Conservation (phyloP, 495 filamentous ascomycete genomes). For the Copromyces sp. region DNA sequence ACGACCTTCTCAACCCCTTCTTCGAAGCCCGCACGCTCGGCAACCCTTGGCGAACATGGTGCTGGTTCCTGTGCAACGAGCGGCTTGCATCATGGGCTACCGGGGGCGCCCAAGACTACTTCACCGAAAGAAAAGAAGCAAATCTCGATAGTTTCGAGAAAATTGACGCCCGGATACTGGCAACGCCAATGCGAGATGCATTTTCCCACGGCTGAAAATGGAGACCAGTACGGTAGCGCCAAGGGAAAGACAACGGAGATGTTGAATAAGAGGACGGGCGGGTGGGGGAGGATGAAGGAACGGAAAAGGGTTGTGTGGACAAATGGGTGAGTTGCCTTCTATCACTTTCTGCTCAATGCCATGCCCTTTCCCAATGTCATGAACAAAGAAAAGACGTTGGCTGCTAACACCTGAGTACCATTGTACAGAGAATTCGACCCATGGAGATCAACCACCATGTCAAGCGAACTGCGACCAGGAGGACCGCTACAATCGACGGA, state of each 20-base stretch:
- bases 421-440: constrained; percentile 45
- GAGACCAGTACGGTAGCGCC: constrained; percentile 41
- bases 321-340: constrained; percentile 36
- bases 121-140: constrained; percentile 5
- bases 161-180: constrained; percentile 47
- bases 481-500: constrained; percentile 39
- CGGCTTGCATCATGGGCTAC: constrained; percentile 30
- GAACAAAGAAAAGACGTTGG: not conserved
- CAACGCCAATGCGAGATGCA: constrained; percentile 49
- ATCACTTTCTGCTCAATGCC: not conserved
- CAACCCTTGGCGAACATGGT: constrained; percentile 52
- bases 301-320: constrained; percentile 45
- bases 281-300: constrained; percentile 34
- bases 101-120: constrained; percentile 37
- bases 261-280: constrained; percentile 49
- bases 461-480: constrained; percentile 42
- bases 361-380: not conserved
- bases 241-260: constrained; percentile 39
- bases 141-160: constrained; percentile 43
- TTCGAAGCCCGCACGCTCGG: constrained; percentile 43
- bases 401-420: not conserved
- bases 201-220: constrained; percentile 42
- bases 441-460: constrained; percentile 45
- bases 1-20: constrained; percentile 45
- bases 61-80: constrained; percentile 57